Base-by-base conservation (phyloP, 768 basidiomycete genomes). In the Inosperma sp. region DNA sequence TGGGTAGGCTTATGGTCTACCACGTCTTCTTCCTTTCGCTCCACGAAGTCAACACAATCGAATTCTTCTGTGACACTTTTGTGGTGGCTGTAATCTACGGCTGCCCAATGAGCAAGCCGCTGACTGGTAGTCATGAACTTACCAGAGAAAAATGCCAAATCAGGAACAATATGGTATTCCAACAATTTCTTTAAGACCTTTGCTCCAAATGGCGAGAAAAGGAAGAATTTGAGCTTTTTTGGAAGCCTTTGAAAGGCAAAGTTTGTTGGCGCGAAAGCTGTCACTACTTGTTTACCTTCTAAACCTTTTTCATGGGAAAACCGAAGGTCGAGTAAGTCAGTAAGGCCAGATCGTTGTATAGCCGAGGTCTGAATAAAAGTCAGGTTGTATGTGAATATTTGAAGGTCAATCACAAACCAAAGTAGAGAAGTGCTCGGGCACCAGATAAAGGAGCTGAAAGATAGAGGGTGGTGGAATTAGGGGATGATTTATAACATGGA, bases 141-240 rank as follows among this genome's bases (percentile, higher is more conserved):
- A 72, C 82, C 76, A 4, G 76, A 75, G 56, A 79, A 70, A n/a
- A 82, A 64, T 19, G 80, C 65, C 13, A 68, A 52, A 8, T 72
- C 64, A 0, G 80, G 80, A 5, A 79, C 72, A 50, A 79, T 70
- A 63, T 86, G 83, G 64, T 75, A 84, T 37, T 78, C 67, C 12
- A 86, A 57, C 16, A 85, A 51, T 63, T 82, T 83, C 54, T 68
- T 73, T 45, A 85, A 54, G 9, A 65, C 75, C 16, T 56, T 62
- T 26, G 70, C 66, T 6, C 83, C 83, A 48, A 80, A 77, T 1
- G 81, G 79, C 4, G 82, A 83, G 65, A 84, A 83, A 44, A 84
- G 67, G 72, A 73, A 84, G 22, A 73, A 56, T 51, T 68, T 69
- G 19, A 84, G 72, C 44, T 72, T 75, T n/a, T 51, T 58, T 1